Base-by-base conservation (phyloP, 1,284 basidiomycete species). In the Cryptococcus neoformans region DNA sequence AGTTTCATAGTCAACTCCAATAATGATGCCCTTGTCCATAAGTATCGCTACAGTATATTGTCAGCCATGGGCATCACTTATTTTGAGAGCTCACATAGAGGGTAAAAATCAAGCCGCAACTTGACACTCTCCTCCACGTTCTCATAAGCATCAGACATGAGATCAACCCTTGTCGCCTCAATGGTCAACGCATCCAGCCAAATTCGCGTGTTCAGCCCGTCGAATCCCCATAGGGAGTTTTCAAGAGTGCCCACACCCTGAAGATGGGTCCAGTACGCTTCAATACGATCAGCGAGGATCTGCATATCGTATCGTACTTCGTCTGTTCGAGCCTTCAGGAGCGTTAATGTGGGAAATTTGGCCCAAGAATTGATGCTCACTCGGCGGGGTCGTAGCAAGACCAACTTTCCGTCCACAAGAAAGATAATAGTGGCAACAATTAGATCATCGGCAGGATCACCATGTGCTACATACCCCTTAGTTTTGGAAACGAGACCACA, bases 1-100 rank as follows among this genome's bases (percentile, higher is more conserved):
- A 1, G 86, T 84, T 73, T 96, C 92, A 55, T 94, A 86, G 66
- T 98, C 93, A 41, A 90, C 90, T 7, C 95, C 96, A 55, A 99
- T 93, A 61, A 99, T 91, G 65, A 99, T 96, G 0, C 94, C 96
- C 73, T 97, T 98, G 74, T 98, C 93, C 89, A 99, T 95, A 17
- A 99, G 82, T 5, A 96, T 92, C 58, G 93, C 92, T 95, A 62
- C 42, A 37, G 9, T 44, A 28, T 28, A 52, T 21, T 40, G 53
- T 21, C 21, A 2, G 42, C 12, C 17, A 40, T 35, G 16, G 28
- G 17, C 21, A 48, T 45, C 41, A 49, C 46, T 48, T n/a, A 55
- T 50, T 1, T 17, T 16, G 11, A 38, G 35, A 38, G 81, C 92
- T 79, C 68, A 94, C 93, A 96, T 4, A 99, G 77, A 0, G 95